Evolutionary conservation across 331 rosid genomes (phyloP).

Genomic region (Quercus tomentella): DNA sequence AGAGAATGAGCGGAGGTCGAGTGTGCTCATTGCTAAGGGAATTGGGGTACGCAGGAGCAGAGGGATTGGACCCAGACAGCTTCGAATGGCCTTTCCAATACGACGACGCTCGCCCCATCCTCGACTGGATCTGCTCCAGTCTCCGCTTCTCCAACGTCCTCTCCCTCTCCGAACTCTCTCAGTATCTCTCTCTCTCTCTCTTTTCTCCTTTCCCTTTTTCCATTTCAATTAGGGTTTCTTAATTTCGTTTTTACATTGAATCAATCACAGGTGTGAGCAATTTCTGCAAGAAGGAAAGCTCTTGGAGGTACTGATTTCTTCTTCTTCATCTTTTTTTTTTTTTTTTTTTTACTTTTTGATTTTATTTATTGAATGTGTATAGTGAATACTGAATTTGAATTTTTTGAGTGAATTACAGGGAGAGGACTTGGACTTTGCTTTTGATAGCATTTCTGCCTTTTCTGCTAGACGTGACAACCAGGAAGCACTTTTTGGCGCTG

Average conservation of each 20-base stretch:
- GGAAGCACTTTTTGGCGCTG: conserved; percentile 81
- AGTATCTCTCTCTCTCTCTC: conserved; percentile 33
- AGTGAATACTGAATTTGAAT: neutral
- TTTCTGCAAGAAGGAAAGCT: conserved; percentile 84
- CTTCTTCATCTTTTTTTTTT: no score
- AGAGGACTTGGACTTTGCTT: conserved; percentile 88
- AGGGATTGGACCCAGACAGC: conserved; percentile 77
- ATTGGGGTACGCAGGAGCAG: conserved; percentile 66
- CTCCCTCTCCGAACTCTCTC: conserved; percentile 73
- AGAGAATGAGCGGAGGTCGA: conserved; percentile 67
- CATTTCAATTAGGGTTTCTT: neutral
- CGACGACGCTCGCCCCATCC: conserved; percentile 90
- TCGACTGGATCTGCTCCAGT: conserved; percentile 92
- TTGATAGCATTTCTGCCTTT: conserved; percentile 84
- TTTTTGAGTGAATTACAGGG: conserved; percentile 38
- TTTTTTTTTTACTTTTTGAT: no score
- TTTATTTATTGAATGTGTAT: neutral
- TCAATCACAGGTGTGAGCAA: conserved; percentile 51
- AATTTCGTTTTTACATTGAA: no score
- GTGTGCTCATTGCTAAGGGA: conserved; percentile 66
- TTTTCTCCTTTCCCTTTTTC: neutral
- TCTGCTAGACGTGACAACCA: conserved; percentile 79
- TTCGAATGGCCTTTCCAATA: conserved; percentile 97
- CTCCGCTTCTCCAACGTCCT: conserved; percentile 90
- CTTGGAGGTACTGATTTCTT: conserved; percentile 44